phyloP scores from a whole-genome alignment of 2,329 filamentous ascomycete genomes.

The Exserohilum rostratum region DNA sequence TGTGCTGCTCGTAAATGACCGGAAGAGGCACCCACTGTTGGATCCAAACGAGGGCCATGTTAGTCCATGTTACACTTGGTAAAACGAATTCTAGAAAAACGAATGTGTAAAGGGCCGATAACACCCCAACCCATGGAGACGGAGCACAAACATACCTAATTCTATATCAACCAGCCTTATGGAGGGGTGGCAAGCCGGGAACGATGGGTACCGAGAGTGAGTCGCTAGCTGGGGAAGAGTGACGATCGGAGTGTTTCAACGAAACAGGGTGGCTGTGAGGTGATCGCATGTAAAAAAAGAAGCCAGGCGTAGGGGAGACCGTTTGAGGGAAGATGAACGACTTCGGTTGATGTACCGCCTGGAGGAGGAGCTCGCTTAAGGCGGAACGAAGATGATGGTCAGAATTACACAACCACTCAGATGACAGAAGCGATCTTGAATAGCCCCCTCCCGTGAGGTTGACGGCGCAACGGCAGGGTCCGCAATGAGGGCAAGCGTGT shows the following conservation, averaged over 20 bases:
- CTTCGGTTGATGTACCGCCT: constrained; percentile 36
- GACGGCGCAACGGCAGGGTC: constrained; percentile 40
- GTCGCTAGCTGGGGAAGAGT: constrained; percentile 26
- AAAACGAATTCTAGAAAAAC: constrained; percentile 25
- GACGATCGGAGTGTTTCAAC: constrained; percentile 40
- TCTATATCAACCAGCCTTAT: constrained; percentile 39
- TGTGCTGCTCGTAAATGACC: constrained; percentile 47
- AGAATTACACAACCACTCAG: constrained; percentile 44
- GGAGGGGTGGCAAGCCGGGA: constrained; percentile 43
- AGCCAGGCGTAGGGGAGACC: constrained; percentile 32
- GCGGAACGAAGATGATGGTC: constrained; percentile 47
- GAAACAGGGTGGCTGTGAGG: constrained; percentile 35
- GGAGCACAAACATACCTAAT: constrained; percentile 40
- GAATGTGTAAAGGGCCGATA: constrained; percentile 24
- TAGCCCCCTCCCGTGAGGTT: constrained; percentile 44
- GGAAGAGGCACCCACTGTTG: constrained; percentile 53
- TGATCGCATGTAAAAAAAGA: constrained; percentile 47
- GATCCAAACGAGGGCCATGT: constrained; percentile 52
- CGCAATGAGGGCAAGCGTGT: constrained; percentile 33
- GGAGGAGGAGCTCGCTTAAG: constrained; percentile 45
- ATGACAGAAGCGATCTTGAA: constrained; percentile 32
- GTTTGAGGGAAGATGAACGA: constrained; percentile 44
- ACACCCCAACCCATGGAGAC: constrained; percentile 10
- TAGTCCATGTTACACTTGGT: constrained; percentile 44
- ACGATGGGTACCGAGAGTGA: constrained; percentile 33